Evolutionary conservation across 495 filamentous ascomycete species (phyloP), one percentile per base, ranked within the genome.

Genomic region (Xylaria scruposa): DNA sequence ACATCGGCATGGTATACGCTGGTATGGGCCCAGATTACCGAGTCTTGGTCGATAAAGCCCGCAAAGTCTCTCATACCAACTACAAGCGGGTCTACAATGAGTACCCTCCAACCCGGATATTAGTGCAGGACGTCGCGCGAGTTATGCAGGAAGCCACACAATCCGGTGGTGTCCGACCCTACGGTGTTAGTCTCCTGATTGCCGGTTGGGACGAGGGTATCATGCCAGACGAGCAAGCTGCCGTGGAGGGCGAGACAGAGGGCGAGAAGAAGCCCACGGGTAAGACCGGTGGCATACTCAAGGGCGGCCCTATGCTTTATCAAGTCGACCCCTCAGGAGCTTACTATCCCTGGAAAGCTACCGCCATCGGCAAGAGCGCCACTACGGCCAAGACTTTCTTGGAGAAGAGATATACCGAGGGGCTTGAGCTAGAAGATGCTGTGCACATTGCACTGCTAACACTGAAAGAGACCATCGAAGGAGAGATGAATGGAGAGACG

Each of bases 51-150:
- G 96, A 99, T 86, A 94, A 93, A 81, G 97, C 96, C 72, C 94
- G 96, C 74, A 98, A 98, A 83, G 96, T 98, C 70, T 96, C 94
- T n/a, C 97, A 99, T 85, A 97, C 97, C 59, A 91, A 91, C 82
- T 99, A 98, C 90, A 99, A 99, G 88, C 94, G 96, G 81, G 93
- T 99, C 82, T 99, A 99, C 87, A 99, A 99, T 84, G 96, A 99
- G 86, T 99, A 99, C 88, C 96, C 96, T 17, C 96, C 96, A 12
- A 99, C 97, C 36, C 89, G 96, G 73, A 99, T 99, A 88, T 86
- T 99, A 81, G 96, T 99, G 69, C 96, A 99, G 83, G 97, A 99
- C 78, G 95, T 99, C 65, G 96, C 96, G 56, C 90, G 94, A 74
- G 94, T 97, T 69, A 97, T 99, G 91, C 97, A 99, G 81, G 96